Base-by-base conservation (phyloP, 306 rosid genomes). In the Quercus suber region DNA sequence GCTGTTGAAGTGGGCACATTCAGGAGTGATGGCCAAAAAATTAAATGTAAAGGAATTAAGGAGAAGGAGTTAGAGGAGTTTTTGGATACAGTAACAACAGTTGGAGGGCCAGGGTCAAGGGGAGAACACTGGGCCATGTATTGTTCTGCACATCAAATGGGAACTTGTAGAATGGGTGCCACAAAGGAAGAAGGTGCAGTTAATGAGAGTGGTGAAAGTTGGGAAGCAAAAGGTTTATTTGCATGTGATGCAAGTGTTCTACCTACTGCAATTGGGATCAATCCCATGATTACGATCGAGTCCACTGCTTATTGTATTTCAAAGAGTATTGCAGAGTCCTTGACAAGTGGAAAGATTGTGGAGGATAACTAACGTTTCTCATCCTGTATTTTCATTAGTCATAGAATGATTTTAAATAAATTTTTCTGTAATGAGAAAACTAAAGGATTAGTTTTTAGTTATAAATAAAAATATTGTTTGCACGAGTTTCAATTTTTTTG, bases 251-350 rank as follows among this genome's bases (percentile, higher is more conserved):
- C 89, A 43, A 95, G 99, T 49, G 83, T 95, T 83, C 86, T 95
- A 10, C 99, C 98, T 1, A 85, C 78, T 65, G 99, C 98, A 25
- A 15, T 90, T 87, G 99, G 99, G 23, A 94, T 93, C 56, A 95
- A 95, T 69, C 99, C 99, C n/a, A 95, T 95, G 99, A 63, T 95
- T 69, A 93, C 99, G 52, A 93, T 95, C 21, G 80, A 93, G 84
- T 83, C 99, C 79, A 95, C 96, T 5, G 90, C 98, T 25, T 95
- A 91, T 71, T 95, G 97, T 74, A 84, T 95, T 82, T 82, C 98
- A 68, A 90, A 63, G 53, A 91, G 80, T 83, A 93, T 95, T 77
- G 97, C 88, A 2, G 86, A 89, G 28, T 86, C 91, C 75, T 75
- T 95, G 74, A 73, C 79, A 53, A 82, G 57, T 25, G 35, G 77